These are phyloP conservation scores for Wickerhamiella brachini DNA, from an alignment of 805 yeast genomes.

Conservation along the genomic window DNA sequence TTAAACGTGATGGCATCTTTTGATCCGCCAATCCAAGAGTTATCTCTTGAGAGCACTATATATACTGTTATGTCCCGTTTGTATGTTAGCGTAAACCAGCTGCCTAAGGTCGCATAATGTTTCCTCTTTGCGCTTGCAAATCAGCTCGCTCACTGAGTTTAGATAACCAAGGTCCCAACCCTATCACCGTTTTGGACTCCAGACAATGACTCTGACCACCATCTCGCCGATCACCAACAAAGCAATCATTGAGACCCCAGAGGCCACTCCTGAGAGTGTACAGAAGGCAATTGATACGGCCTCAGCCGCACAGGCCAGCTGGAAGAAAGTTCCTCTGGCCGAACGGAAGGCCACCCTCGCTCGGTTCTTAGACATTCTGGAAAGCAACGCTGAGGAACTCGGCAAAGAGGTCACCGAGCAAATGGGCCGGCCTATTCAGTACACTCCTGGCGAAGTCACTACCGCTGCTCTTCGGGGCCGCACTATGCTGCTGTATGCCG, in stretches of 20 bases:
- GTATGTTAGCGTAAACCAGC: no score
- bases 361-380: conserved; percentile 17
- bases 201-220: conserved; percentile 15
- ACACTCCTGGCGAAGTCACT: conserved; percentile 21
- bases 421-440: conserved; percentile 26
- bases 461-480: conserved; percentile 22
- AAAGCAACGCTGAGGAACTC: conserved; percentile 15
- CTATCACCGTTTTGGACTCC: neutral
- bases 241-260: conserved; percentile 19
- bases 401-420: conserved; percentile 22
- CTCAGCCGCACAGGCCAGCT: conserved; percentile 16
- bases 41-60: no score
- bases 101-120: neutral
- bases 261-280: conserved; percentile 15
- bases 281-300: conserved; percentile 14
- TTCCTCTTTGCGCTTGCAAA: neutral
- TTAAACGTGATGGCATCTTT: no score
- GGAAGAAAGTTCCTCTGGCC: conserved; percentile 15
- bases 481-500: conserved; percentile 20
- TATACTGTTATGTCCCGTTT: no score
- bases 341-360: conserved; percentile 19
- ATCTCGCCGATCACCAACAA: conserved; percentile 22
- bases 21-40: no score
- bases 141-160: neutral
- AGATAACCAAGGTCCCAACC: neutral